phyloP scores from a whole-genome alignment of 305 asterid genomes.

The Rubia peregrina region DNA sequence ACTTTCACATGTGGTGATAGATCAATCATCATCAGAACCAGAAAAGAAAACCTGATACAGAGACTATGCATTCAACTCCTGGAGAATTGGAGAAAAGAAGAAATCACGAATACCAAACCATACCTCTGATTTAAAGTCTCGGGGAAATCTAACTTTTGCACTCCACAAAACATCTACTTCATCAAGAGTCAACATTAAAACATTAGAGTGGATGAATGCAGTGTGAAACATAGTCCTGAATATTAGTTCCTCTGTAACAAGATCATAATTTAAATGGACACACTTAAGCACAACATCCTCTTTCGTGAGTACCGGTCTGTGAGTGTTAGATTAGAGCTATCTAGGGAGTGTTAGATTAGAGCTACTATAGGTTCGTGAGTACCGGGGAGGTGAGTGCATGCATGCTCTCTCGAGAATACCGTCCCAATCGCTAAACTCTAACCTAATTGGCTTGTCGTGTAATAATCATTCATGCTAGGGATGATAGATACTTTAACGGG shows the following conservation, averaged over 20 bases:
- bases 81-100: slow-evolving; percentile 25
- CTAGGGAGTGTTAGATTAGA: no score
- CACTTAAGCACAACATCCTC: slow-evolving; percentile 94
- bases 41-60: slow-evolving; percentile 70
- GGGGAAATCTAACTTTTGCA: slow-evolving; percentile 57
- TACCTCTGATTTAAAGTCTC: slow-evolving; percentile 85
- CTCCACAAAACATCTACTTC: slow-evolving; percentile 90
- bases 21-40: slow-evolving; percentile 45
- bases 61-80: slow-evolving; percentile 34
- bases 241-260: slow-evolving; percentile 71
- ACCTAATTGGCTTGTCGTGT: no score
- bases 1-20: slow-evolving; percentile 44
- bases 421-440: no score
- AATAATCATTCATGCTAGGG: no score
- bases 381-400: no score
- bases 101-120: slow-evolving; percentile 25
- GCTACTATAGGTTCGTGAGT: no score
- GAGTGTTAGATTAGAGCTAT: no score
- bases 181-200: slow-evolving; percentile 64
- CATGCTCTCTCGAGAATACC: no score
- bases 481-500: no score
- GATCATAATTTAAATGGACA: slow-evolving; percentile 78
- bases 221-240: slow-evolving; percentile 92
- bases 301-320: no score
- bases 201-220: slow-evolving; percentile 69